A percentile compares a stretch with the other conserved stretches of the same genome.
phyloP scores from a whole-genome alignment of 306 rosid genomes.

The Prunus armeniaca region DNA sequence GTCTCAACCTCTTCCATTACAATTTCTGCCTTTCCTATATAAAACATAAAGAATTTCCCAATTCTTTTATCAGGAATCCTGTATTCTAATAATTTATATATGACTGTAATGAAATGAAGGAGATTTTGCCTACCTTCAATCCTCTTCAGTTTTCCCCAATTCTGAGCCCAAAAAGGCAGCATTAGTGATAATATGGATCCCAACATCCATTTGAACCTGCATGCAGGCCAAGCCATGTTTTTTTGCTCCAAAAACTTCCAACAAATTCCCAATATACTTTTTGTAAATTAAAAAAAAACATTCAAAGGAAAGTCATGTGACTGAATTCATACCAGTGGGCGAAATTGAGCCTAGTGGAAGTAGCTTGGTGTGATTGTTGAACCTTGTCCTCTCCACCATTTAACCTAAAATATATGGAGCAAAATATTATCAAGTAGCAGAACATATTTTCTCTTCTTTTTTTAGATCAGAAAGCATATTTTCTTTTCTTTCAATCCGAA shows the following conservation, averaged over 20 bases:
- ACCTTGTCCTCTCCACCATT: background rate
- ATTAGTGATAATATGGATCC: slow-evolving; percentile 23
- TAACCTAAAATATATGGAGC: background rate
- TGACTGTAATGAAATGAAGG: background rate
- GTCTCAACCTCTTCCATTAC: slow-evolving; percentile 52
- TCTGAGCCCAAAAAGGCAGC: slow-evolving; percentile 12
- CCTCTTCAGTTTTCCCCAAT: slow-evolving; percentile 14
- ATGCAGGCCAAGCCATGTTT: background rate
- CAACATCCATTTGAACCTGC: slow-evolving; percentile 35
- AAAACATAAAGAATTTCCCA: background rate
- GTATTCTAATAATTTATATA: background rate
- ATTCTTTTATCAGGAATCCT: background rate
- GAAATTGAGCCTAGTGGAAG: background rate
- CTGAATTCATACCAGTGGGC: slow-evolving; percentile 16
- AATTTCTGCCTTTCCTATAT: slow-evolving; percentile 43
- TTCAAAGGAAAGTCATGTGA: background rate
- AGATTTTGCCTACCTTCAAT: slow-evolving; percentile 21
- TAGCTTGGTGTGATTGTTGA: slow-evolving; percentile 5
- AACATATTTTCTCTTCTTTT: background rate
- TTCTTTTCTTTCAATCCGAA: background rate
- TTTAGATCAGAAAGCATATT: background rate
- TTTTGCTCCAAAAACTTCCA: too few relatives aligned
- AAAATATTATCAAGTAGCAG: background rate
- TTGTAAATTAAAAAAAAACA: background rate
- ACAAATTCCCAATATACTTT: background rate